phyloP scores from a whole-genome alignment of 2,329 filamentous ascomycete genomes.

The Penicillium psychrosexuale region DNA sequence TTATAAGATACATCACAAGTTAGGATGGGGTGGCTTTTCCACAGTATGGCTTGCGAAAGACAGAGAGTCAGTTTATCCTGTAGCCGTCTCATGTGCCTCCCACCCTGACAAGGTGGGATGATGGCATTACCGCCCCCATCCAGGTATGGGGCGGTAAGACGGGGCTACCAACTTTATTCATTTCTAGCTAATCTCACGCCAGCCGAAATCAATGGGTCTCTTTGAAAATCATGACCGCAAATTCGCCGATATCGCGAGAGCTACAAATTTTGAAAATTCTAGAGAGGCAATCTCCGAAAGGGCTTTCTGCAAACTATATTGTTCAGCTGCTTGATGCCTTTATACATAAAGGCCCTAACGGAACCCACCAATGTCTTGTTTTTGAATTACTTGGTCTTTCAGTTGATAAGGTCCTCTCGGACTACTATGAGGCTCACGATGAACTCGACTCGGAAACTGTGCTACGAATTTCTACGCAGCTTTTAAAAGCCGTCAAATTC shows the following conservation, averaged over 20 bases:
- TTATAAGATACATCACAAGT: slow-evolving; percentile 36
- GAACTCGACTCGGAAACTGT: slow-evolving; percentile 22
- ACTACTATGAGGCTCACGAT: slow-evolving; percentile 17
- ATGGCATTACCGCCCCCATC: no score
- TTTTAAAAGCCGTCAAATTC: slow-evolving; percentile 24
- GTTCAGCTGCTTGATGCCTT: slow-evolving; percentile 31
- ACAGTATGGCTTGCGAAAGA: slow-evolving; percentile 48
- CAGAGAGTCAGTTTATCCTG: slow-evolving; percentile 16
- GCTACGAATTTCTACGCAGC: slow-evolving; percentile 27
- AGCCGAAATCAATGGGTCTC: slow-evolving; percentile 27
- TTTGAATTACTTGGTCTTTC: slow-evolving; percentile 34
- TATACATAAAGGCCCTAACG: slow-evolving; percentile 33
- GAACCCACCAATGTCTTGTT: slow-evolving; percentile 34
- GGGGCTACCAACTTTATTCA: no score
- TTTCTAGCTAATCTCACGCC: neutral
- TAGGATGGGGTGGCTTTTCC: slow-evolving; percentile 45
- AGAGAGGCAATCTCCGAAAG: neutral
- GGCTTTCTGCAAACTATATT: slow-evolving; percentile 23
- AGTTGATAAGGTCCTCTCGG: slow-evolving; percentile 23
- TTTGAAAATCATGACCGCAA: slow-evolving; percentile 33
- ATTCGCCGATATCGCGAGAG: slow-evolving; percentile 16
- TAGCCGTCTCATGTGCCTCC: no score
- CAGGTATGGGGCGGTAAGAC: no score
- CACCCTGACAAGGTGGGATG: no score
- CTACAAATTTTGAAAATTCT: slow-evolving; percentile 16